Conservation (phyloP, 2,329 filamentous ascomycete species). For the Kalaharituber pfeilii region DNA sequence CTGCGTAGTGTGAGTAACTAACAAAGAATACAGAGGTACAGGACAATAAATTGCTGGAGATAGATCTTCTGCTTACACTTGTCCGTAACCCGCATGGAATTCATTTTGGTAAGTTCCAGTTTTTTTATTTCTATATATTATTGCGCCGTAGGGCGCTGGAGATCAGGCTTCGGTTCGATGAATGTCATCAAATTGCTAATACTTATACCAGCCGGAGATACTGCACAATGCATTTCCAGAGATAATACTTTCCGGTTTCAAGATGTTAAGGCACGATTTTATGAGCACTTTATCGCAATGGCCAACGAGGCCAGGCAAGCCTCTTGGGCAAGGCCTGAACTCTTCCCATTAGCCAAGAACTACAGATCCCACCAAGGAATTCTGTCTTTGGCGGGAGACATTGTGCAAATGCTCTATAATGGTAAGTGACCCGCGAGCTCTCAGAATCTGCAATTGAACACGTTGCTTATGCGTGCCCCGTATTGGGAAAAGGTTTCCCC, state of each 20-base stretch:
- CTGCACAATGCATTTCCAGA: conserved; percentile 26
- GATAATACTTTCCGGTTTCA: conserved; percentile 26
- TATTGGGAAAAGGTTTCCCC: conserved; percentile 8
- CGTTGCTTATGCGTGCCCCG: neutral
- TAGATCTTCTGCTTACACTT: conserved; percentile 22
- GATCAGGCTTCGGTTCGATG: too few species aligned
- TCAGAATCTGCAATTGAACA: too few species aligned
- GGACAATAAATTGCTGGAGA: conserved; percentile 24
- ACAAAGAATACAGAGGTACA: too few species aligned
- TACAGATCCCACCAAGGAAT: conserved; percentile 26
- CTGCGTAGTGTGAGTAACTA: too few species aligned
- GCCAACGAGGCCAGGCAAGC: neutral
- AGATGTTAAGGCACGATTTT: conserved; percentile 21
- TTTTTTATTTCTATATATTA: too few species aligned
- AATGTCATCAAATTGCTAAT: too few species aligned
- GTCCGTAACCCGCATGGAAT: conserved; percentile 23
- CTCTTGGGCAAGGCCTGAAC: conserved; percentile 15
- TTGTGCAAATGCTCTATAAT: conserved; percentile 17
- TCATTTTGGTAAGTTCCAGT: conserved; percentile 19
- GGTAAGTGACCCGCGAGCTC: neutral
- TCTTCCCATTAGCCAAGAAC: conserved; percentile 23
- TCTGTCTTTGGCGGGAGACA: conserved; percentile 22
- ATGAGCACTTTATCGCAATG: neutral
- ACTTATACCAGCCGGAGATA: conserved; percentile 21
- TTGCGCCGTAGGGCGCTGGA: too few species aligned